Conservation (phyloP, 2,329 filamentous ascomycete genomes). For the Sporothrix brasiliensis region DNA sequence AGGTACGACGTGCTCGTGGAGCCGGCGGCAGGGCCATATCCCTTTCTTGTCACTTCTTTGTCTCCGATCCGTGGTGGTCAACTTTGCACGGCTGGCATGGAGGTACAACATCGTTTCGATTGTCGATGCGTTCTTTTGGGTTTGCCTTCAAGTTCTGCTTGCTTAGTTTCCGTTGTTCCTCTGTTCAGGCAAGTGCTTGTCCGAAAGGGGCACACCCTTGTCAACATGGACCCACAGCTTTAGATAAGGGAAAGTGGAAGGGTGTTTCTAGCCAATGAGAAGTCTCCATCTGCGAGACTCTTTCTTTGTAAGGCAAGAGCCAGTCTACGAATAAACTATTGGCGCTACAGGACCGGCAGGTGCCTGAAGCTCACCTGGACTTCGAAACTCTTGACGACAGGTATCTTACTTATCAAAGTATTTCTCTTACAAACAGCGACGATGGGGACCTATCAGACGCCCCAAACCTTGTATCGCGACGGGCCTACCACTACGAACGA, state of each 20-base stretch:
- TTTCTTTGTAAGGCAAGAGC: background rate
- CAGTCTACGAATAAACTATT: background rate
- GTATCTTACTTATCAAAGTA: background rate
- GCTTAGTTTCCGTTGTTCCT: background rate
- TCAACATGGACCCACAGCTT: constrained; percentile 32
- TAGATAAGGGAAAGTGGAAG: constrained; percentile 35
- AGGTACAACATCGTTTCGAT: background rate
- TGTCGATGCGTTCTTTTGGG: background rate
- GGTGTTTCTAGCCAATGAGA: constrained; percentile 26
- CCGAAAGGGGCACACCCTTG: constrained; percentile 18
- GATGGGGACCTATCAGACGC: constrained; percentile 10
- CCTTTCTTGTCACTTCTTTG: background rate
- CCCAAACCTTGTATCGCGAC: constrained; percentile 18
- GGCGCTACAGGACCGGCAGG: no score
- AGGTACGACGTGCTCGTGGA: background rate
- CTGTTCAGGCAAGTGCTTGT: background rate
- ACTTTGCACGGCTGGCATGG: constrained; percentile 3
- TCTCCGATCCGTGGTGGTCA: background rate
- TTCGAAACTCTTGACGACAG: no score
- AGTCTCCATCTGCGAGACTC: constrained; percentile 8
- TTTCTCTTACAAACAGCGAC: constrained; percentile 17
- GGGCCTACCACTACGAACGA: background rate
- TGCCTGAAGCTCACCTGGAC: no score
- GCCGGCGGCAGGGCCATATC: no score
- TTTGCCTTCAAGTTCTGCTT: background rate